Percentiles rank a stretch among this genome's conserved stretches.
Evolutionary conservation across 2,329 filamentous ascomycete species (phyloP).

Genomic region (Lasiodiplodia sp.): DNA sequence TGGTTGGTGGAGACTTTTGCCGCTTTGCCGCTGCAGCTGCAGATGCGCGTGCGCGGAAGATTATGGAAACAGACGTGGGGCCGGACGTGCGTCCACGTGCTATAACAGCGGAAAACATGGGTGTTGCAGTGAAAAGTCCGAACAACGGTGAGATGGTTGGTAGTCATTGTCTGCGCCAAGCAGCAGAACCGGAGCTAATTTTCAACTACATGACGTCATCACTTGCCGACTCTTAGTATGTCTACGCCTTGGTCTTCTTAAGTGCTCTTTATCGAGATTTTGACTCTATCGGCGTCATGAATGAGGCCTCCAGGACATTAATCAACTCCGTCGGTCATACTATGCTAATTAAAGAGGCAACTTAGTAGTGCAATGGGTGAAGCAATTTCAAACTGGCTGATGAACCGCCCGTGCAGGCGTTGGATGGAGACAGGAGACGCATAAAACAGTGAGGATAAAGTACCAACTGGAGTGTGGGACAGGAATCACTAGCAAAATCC

Average conservation of each 20-base stretch:
- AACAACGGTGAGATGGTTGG: neutral
- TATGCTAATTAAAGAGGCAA: neutral
- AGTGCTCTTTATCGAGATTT: neutral
- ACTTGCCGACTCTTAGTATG: neutral
- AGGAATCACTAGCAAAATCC: neutral
- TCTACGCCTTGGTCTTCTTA: neutral
- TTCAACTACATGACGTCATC: slow-evolving; percentile 3
- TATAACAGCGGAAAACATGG: neutral
- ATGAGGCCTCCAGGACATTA: neutral
- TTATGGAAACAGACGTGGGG: neutral
- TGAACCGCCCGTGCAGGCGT: neutral
- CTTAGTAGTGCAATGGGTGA: neutral
- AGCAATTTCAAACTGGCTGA: neutral
- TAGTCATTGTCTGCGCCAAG: neutral
- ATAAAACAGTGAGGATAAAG: neutral
- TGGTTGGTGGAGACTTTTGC: neutral
- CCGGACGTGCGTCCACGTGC: neutral
- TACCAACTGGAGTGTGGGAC: neutral
- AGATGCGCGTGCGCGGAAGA: neutral
- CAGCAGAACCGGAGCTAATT: neutral
- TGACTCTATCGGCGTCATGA: neutral
- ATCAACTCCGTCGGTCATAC: neutral
- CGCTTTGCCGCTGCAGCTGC: neutral
- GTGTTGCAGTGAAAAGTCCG: neutral
- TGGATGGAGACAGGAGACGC: neutral